Percentiles rank a stretch among this genome's conserved stretches.
Evolutionary conservation across 2,329 filamentous ascomycete genomes (phyloP).

Genomic region (Ophiostoma ulmi): DNA sequence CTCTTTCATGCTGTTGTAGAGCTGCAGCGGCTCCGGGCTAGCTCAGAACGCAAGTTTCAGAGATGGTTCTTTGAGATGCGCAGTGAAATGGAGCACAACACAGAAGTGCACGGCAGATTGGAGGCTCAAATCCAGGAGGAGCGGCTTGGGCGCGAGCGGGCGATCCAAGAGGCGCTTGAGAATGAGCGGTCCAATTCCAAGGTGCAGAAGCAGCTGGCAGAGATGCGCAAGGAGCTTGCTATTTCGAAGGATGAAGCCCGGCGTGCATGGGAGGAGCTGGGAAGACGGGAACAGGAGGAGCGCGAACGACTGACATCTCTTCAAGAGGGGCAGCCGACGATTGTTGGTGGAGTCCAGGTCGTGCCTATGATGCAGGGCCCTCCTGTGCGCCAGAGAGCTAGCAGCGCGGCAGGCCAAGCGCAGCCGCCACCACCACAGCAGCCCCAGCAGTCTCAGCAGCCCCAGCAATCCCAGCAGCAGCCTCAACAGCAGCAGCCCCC

Average conservation of each 20-base stretch:
- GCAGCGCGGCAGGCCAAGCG: conserved; percentile 34
- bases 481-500: conserved; percentile 26
- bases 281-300: conserved; percentile 86
- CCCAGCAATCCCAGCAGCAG: conserved; percentile 27
- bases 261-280: conserved; percentile 94
- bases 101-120: conserved; percentile 77
- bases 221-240: conserved; percentile 86
- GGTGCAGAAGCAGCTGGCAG: conserved; percentile 71
- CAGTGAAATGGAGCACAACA: conserved; percentile 76
- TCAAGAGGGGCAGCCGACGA: conserved; percentile 77
- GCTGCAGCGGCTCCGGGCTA: conserved; percentile 84
- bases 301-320: conserved; percentile 80
- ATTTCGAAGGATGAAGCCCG: conserved; percentile 96
- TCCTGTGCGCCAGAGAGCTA: conserved; percentile 33
- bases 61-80: conserved; percentile 97
- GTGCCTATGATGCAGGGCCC: conserved; percentile 79
- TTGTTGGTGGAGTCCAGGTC: conserved; percentile 90
- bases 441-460: conserved; percentile 31
- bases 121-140: conserved; percentile 71
- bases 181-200: conserved; percentile 64
- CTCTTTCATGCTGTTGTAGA: conserved; percentile 97
- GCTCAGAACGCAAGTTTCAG: conserved; percentile 95
- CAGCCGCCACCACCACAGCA: conserved; percentile 34
- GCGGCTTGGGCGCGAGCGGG: conserved; percentile 62
- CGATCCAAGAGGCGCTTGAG: conserved; percentile 60